Conservation (phyloP, 306 rosid species). For the Vigna trinervia region DNA sequence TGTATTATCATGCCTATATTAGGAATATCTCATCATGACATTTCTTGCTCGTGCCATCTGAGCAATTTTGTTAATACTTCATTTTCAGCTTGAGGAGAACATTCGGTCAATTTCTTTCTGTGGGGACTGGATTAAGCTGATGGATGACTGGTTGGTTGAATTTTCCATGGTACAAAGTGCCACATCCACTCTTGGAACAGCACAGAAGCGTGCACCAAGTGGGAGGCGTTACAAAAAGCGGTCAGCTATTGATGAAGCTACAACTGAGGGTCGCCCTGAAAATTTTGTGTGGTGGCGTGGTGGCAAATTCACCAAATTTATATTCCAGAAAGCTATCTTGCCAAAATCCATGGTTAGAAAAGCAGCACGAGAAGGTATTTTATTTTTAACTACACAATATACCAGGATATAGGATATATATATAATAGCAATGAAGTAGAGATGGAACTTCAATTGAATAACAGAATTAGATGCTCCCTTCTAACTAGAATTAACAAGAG, state of each 20-base stretch:
- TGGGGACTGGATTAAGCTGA: constrained; percentile 84
- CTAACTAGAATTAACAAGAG: background rate
- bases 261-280: constrained; percentile 54
- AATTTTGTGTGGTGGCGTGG: constrained; percentile 85
- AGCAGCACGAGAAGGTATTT: constrained; percentile 90
- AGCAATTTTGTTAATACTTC: constrained; percentile 25
- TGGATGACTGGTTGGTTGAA: constrained; percentile 80
- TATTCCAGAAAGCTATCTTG: constrained; percentile 83
- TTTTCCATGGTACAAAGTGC: constrained; percentile 65
- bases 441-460: background rate
- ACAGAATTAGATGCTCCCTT: background rate
- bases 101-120: constrained; percentile 68
- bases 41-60: constrained; percentile 28
- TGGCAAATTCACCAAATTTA: constrained; percentile 65
- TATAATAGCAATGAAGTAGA: background rate
- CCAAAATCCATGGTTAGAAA: constrained; percentile 62
- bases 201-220: constrained; percentile 72
- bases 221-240: constrained; percentile 79
- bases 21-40: constrained; percentile 12
- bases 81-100: constrained; percentile 88
- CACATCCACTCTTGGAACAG: constrained; percentile 59
- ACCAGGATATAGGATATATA: background rate
- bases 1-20: constrained; percentile 28
- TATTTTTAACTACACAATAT: constrained; percentile 11
- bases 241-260: constrained; percentile 62